A percentile compares a stretch with the other conserved stretches of the same genome.
Evolutionary conservation across 331 rosid species (phyloP).

Genomic region (Telfairia occidentalis): DNA sequence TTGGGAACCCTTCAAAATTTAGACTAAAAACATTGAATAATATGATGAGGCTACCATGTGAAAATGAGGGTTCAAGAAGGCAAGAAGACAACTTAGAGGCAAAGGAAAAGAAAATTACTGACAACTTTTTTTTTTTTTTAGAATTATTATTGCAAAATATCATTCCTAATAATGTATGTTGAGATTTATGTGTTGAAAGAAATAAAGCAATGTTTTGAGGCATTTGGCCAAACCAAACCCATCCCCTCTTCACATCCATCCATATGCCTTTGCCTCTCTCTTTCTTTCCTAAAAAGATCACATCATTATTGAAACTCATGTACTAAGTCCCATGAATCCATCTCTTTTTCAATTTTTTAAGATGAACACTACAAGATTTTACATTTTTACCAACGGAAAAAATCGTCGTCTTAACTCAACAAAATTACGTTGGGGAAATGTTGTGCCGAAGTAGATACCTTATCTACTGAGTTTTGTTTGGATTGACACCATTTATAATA

Average conservation of each 20-base stretch:
- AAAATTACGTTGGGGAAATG: too few relatives aligned
- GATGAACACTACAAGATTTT: too few relatives aligned
- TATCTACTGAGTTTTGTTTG: too few relatives aligned
- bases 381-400: too few relatives aligned
- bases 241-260: neutral
- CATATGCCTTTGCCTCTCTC: neutral
- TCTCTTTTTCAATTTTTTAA: too few relatives aligned
- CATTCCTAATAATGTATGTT: neutral
- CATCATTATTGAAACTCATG: neutral
- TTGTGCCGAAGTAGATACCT: too few relatives aligned
- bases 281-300: neutral
- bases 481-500: too few relatives aligned
- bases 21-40: neutral
- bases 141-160: neutral
- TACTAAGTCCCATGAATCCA: neutral
- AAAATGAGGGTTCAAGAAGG: conserved; percentile 4
- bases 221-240: neutral
- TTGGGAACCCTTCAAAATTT: neutral
- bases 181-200: neutral
- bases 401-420: too few relatives aligned
- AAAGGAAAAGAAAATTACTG: conserved; percentile 35
- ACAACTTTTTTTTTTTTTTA: neutral
- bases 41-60: neutral
- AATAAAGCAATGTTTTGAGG: neutral
- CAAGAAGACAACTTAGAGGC: conserved; percentile 42